These are phyloP conservation scores for Halophytophthora batemanensis DNA, from an alignment of 352 stramenopile genomes.

Conservation along the genomic window DNA sequence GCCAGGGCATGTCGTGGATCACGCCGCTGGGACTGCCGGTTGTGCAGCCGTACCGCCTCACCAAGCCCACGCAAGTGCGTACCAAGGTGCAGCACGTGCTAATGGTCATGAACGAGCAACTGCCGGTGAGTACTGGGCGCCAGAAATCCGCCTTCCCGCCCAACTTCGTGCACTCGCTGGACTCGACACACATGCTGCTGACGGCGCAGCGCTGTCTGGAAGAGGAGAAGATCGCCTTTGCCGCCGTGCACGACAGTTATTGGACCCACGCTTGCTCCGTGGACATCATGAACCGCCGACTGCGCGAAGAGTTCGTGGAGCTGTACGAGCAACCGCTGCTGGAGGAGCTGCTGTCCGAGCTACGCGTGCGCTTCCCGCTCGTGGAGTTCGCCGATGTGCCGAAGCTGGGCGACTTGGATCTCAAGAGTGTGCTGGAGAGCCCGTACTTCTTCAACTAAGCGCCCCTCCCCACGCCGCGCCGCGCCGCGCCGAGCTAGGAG, in stretches of 20 bases:
- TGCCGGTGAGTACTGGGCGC: conserved; percentile 59
- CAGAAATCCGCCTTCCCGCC: conserved; percentile 98
- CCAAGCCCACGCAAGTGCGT: conserved; percentile 66
- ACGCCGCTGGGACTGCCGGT: conserved; percentile 98
- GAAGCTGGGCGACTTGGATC: conserved; percentile 90
- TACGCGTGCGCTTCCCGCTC: conserved; percentile 94
- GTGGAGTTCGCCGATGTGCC: conserved; percentile 94
- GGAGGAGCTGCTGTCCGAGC: conserved; percentile 90
- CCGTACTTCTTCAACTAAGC: conserved; percentile 99
- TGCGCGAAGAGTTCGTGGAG: conserved; percentile 95
- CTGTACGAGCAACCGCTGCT: conserved; percentile 97
- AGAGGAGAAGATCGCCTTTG: conserved; percentile 92
- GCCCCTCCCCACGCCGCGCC: background rate
- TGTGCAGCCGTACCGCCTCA: conserved; percentile 97
- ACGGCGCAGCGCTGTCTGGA: conserved; percentile 94
- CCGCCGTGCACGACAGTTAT: conserved; percentile 99
- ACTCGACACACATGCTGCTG: conserved; percentile 99
- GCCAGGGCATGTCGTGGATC: conserved; percentile 97
- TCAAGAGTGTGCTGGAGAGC: conserved; percentile 93
- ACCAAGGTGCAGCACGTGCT: conserved; percentile 90
- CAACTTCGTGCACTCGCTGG: conserved; percentile 99
- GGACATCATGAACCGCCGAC: conserved; percentile 94
- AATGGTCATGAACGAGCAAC: conserved; percentile 66
- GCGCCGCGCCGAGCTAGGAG: background rate
- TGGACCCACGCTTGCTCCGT: conserved; percentile 97